phyloP scores from a whole-genome alignment of 176 grass and related monocot species.

The Leersia perrieri region DNA sequence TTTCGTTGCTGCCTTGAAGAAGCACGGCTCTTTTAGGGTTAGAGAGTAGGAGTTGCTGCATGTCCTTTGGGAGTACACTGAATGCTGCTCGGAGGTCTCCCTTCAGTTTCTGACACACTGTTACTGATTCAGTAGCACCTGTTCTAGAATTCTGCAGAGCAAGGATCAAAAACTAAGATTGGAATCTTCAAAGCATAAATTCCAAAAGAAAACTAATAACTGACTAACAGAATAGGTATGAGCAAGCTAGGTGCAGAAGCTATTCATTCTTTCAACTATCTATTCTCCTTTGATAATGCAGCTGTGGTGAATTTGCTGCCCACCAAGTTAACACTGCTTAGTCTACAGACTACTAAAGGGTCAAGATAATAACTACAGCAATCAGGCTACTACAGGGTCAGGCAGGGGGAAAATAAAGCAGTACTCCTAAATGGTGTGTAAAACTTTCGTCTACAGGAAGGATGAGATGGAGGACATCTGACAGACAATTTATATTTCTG shows the following conservation, averaged over 20 bases:
- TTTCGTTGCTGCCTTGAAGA: constrained; percentile 56
- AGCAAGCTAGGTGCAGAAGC: constrained; percentile 6
- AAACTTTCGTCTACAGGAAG: background rate
- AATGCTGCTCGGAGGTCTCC: constrained; percentile 61
- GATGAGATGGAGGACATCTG: background rate
- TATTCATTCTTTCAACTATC: background rate
- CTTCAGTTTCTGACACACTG: constrained; percentile 72
- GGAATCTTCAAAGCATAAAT: background rate
- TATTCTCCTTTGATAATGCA: background rate
- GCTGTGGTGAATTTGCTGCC: background rate
- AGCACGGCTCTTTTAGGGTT: constrained; percentile 81
- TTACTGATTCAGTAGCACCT: constrained; percentile 44
- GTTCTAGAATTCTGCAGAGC: constrained; percentile 41
- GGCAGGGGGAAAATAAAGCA: background rate
- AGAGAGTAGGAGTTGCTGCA: constrained; percentile 81
- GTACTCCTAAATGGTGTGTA: background rate
- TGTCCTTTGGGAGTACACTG: constrained; percentile 80
- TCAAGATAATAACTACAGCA: constrained; percentile 7
- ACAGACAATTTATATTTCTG: background rate
- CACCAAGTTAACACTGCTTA: background rate
- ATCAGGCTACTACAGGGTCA: background rate
- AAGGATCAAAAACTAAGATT: constrained; percentile 18
- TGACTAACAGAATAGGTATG: background rate
- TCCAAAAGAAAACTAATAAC: background rate
- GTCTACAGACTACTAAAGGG: no score